These are phyloP conservation scores for Nannochloris sp. DNA, from an alignment of 139 green algal genomes.

Conservation along the genomic window DNA sequence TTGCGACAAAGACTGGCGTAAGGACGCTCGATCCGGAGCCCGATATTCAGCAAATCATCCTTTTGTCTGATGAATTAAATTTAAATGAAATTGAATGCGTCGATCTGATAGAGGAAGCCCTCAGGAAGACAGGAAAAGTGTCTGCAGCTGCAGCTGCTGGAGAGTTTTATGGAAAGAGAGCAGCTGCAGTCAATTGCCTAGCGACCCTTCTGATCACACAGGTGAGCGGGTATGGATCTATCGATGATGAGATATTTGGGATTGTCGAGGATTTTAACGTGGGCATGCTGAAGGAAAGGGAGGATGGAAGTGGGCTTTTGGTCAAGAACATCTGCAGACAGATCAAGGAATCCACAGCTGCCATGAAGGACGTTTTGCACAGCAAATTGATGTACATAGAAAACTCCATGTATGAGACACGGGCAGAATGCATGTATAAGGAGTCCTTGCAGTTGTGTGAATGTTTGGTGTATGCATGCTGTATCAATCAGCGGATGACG, in stretches of 20 bases:
- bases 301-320: constrained; percentile 20
- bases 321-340: constrained; percentile 33
- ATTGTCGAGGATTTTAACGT: constrained; percentile 27
- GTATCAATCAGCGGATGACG: constrained; percentile 31
- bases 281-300: constrained; percentile 26
- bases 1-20: constrained; percentile 32
- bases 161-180: constrained; percentile 49
- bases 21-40: constrained; percentile 52
- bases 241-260: neutral
- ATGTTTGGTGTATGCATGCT: constrained; percentile 49
- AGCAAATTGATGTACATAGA: constrained; percentile 13
- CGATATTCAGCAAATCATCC: constrained; percentile 44
- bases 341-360: constrained; percentile 26
- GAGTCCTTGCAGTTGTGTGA: constrained; percentile 22
- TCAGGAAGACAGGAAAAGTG: constrained; percentile 36
- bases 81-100: constrained; percentile 57
- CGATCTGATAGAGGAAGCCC: constrained; percentile 42
- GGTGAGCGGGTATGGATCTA: neutral
- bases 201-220: constrained; percentile 40
- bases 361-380: constrained; percentile 20
- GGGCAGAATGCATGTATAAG: too few relatives aligned
- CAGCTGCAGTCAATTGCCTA: constrained; percentile 30
- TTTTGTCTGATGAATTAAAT: constrained; percentile 49
- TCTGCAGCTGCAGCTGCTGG: constrained; percentile 42
- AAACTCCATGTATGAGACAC: too few relatives aligned